Conservation (phyloP, 2,329 filamentous ascomycete genomes). For the Aspergillus sp. region DNA sequence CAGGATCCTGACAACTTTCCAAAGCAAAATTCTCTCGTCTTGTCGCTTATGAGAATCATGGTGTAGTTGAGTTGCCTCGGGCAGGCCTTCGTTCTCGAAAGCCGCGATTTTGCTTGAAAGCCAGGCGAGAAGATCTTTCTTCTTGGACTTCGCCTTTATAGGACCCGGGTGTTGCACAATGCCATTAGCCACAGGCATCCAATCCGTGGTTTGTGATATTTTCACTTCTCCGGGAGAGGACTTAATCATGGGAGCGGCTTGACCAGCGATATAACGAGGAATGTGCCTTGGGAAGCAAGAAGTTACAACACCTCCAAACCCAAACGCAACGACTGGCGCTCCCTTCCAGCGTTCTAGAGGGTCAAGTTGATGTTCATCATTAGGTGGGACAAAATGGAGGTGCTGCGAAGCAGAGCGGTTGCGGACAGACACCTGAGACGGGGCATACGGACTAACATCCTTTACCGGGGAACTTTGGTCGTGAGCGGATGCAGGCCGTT, state of each 20-base stretch:
- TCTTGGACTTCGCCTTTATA: conserved; percentile 80
- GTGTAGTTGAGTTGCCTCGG: conserved; percentile 41
- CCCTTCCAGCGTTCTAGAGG: conserved; percentile 85
- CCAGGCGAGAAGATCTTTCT: conserved; percentile 85
- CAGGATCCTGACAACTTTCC: conserved; percentile 74
- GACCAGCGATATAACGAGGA: conserved; percentile 71
- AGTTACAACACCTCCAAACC: conserved; percentile 70
- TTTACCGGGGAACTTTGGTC: conserved; percentile 35
- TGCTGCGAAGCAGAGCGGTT: conserved; percentile 39
- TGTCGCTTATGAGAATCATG: conserved; percentile 52
- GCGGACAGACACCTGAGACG: conserved; percentile 23
- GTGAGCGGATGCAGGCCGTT: conserved; percentile 47
- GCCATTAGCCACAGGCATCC: conserved; percentile 61
- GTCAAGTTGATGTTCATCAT: conserved; percentile 54
- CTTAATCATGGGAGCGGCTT: conserved; percentile 65
- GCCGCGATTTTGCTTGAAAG: conserved; percentile 64
- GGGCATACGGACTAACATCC: conserved; percentile 26
- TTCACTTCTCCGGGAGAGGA: conserved; percentile 74
- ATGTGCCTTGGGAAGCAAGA: conserved; percentile 83
- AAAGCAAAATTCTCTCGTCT: conserved; percentile 72
- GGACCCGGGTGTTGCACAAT: conserved; percentile 82
- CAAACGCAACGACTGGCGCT: conserved; percentile 76
- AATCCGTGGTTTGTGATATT: conserved; percentile 63
- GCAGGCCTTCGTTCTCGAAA: conserved; percentile 49
- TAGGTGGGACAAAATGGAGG: conserved; percentile 47